These are phyloP conservation scores for Pichia membranifaciens DNA, from an alignment of 805 yeast species.

Conservation along the genomic window DNA sequence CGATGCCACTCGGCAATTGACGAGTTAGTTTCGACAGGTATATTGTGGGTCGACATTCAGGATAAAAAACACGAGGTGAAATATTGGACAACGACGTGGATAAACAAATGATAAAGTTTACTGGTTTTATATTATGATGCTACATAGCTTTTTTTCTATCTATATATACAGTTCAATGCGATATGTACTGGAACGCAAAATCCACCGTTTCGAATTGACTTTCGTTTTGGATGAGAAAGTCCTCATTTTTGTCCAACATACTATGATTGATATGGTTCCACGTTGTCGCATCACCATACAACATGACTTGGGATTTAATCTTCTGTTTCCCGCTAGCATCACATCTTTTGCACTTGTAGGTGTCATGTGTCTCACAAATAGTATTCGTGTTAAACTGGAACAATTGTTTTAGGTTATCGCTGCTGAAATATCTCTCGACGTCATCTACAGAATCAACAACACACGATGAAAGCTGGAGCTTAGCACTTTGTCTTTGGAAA, in stretches of 20 bases:
- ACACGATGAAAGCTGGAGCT: slow-evolving; percentile 85
- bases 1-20: slow-evolving; percentile 61
- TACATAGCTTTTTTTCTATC: too few relatives aligned
- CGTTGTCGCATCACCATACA: slow-evolving; percentile 95
- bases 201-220: slow-evolving; percentile 60
- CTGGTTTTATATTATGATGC: too few relatives aligned
- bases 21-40: slow-evolving; percentile 76
- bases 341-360: slow-evolving; percentile 85
- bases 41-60: slow-evolving; percentile 72
- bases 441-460: slow-evolving; percentile 96
- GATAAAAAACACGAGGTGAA: slow-evolving; percentile 35
- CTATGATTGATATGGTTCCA: slow-evolving; percentile 86
- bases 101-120: slow-evolving; percentile 29
- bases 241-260: slow-evolving; percentile 62
- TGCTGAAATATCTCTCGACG: slow-evolving; percentile 84
- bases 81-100: slow-evolving; percentile 78
- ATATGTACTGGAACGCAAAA: slow-evolving; percentile 88
- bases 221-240: slow-evolving; percentile 72
- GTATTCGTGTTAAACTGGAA: slow-evolving; percentile 67
- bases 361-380: slow-evolving; percentile 85
- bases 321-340: slow-evolving; percentile 48
- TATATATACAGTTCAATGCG: slow-evolving; percentile 45
- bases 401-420: slow-evolving; percentile 70
- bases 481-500: slow-evolving; percentile 92
- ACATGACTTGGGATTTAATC: slow-evolving; percentile 71